These are phyloP conservation scores for Emmonsia crescens DNA, from an alignment of 2,329 filamentous ascomycete species.

Conservation along the genomic window DNA sequence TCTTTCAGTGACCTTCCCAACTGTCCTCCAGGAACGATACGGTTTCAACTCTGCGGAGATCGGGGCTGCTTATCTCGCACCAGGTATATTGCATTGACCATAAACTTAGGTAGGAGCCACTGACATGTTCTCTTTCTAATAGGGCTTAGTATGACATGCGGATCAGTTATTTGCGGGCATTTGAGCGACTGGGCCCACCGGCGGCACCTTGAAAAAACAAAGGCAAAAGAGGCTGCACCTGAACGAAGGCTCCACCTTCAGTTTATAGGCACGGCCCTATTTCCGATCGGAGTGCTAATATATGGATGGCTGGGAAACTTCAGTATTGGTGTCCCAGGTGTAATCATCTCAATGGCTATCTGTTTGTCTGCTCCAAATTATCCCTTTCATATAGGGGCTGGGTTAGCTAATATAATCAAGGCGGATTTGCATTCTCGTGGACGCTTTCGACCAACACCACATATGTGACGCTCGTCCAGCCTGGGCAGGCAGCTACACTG, in stretches of 20 bases:
- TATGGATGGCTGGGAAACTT: constrained; percentile 5
- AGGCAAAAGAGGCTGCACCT: not conserved
- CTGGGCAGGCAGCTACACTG: constrained; percentile 2
- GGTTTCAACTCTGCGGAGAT: constrained; percentile 25
- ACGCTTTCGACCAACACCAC: constrained; percentile 3
- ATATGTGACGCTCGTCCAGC: constrained; percentile 2
- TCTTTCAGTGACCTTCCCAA: constrained; percentile 22
- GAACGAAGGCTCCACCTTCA: constrained; percentile 2
- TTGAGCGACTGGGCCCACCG: constrained; percentile 1
- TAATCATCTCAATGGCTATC: constrained; percentile 1
- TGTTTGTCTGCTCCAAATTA: not conserved
- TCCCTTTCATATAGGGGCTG: not conserved
- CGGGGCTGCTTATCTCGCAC: constrained; percentile 28
- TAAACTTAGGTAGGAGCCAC: not conserved
- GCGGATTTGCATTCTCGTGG: constrained; percentile 3
- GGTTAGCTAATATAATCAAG: not conserved
- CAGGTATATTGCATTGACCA: not conserved
- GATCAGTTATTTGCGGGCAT: constrained; percentile 1
- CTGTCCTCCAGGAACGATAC: constrained; percentile 23
- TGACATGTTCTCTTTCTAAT: not conserved
- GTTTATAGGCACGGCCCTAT: not conserved
- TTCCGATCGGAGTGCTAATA: constrained; percentile 1
- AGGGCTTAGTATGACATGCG: constrained; percentile 2
- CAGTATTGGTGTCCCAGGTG: not conserved
- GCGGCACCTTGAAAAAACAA: not conserved